Evolutionary conservation across 306 rosid species (phyloP), one percentile per base, ranked within the genome.

Genomic region (Quercus agrifolia): DNA sequence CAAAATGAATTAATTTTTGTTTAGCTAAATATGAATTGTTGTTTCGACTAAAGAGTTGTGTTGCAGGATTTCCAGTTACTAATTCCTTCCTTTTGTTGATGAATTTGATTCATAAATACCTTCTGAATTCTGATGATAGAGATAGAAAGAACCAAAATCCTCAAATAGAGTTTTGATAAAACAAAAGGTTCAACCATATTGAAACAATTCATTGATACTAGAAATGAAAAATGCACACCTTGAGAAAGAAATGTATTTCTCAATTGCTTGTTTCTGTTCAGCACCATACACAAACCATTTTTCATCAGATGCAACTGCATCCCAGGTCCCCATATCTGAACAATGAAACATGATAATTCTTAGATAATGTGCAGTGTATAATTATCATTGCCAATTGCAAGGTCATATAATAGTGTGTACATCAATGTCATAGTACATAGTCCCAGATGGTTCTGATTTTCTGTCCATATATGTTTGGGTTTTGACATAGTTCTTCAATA

Each of bases 261-360:
- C 72, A 35, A 86, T 57, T 20, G 77, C 81, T 74, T 76, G 81
- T 77, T 88, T 83, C 77, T 62, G 80, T 63, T 88, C 89, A 21
- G 76, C 78, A 55, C 76, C 77, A 75, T 74, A 83, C 3, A 79
- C 23, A 6, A 49, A 79, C 91, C 91, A 88, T 64, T 78, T 78
- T 79, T 88, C 91, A 8, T 38, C 71, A 18, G 61, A 41, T 52
- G 70, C 61, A 56, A 54, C 75, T 28, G 54, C 80, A 74, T 59
- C 88, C 81, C 79, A 70, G 52, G 75, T 59, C 21, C 87, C 88
- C 49, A 74, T 55, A 76, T 81, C 91, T 88, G 80, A 35, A 59
- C 23, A 25, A 68, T 20, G 17, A 68, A 33, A 33, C 52, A 33
- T 35, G 17, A 35, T 68, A 35, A 46, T 33, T 68, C 54, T 9